phyloP scores from a whole-genome alignment of 768 basidiomycete species.

The Inosperma sp. region DNA sequence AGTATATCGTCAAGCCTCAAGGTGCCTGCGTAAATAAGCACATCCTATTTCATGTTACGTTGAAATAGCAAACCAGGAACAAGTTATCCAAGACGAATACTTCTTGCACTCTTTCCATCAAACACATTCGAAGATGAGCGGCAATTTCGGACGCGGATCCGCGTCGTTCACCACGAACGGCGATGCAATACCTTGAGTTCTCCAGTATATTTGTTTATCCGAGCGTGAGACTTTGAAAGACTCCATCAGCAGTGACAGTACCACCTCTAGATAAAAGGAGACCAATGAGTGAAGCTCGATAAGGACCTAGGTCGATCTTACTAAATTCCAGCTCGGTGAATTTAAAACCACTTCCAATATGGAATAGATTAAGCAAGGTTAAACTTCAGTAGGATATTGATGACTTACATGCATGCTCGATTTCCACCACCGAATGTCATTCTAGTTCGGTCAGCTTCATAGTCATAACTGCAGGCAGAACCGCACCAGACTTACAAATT shows the following conservation, averaged over 20 bases:
- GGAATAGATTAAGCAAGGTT: neutral
- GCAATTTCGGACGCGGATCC: no score
- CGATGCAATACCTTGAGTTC: constrained; percentile 19
- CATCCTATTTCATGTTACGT: no score
- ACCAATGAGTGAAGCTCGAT: neutral
- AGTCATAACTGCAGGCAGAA: neutral
- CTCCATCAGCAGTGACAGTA: constrained; percentile 17
- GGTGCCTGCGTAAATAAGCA: no score
- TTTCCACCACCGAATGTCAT: constrained; percentile 40
- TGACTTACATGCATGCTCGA: constrained; percentile 37
- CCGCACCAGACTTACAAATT: constrained; percentile 11
- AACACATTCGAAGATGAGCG: no score
- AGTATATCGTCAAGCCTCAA: no score
- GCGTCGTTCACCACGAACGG: constrained; percentile 15
- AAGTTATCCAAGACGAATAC: no score
- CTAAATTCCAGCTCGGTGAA: constrained; percentile 51
- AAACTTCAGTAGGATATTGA: no score
- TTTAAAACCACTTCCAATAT: constrained; percentile 39
- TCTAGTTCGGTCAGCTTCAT: constrained; percentile 18
- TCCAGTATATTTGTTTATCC: constrained; percentile 22
- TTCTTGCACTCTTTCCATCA: no score
- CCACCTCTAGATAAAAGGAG: constrained; percentile 19
- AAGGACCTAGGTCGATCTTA: constrained; percentile 20
- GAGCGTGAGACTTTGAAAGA: constrained; percentile 19
- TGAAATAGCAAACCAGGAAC: no score